phyloP scores from a whole-genome alignment of 2,329 filamentous ascomycete genomes.

The Dactylonectria macrodidyma region DNA sequence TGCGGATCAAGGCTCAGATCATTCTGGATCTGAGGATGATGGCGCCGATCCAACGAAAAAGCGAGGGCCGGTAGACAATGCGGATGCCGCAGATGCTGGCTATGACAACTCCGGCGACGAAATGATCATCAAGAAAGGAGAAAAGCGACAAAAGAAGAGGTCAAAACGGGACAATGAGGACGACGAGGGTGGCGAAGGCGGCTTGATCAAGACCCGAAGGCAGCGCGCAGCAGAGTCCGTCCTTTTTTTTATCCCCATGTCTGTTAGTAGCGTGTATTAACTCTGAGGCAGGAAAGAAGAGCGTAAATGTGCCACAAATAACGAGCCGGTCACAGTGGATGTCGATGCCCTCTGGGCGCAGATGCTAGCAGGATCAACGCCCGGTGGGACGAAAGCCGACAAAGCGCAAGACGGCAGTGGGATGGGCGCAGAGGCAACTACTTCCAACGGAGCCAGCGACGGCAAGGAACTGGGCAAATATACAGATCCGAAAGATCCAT shows the following conservation, averaged over 20 bases:
- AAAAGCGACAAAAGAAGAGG: slow-evolving; percentile 65
- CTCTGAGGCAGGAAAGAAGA: slow-evolving; percentile 66
- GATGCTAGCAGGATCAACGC: slow-evolving; percentile 67
- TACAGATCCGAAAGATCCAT: slow-evolving; percentile 40
- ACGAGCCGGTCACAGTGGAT: slow-evolving; percentile 76
- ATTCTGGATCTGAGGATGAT: slow-evolving; percentile 65
- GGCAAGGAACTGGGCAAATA: slow-evolving; percentile 19
- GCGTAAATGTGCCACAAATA: slow-evolving; percentile 65
- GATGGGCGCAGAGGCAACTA: slow-evolving; percentile 17
- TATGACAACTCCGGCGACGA: slow-evolving; percentile 83
- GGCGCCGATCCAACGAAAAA: slow-evolving; percentile 47
- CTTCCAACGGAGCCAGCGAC: slow-evolving; percentile 14
- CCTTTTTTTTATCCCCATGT: not conserved
- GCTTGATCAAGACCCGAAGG: slow-evolving; percentile 79
- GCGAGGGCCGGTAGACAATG: slow-evolving; percentile 38
- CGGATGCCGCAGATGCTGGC: slow-evolving; percentile 60
- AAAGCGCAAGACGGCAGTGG: slow-evolving; percentile 26
- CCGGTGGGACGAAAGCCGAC: slow-evolving; percentile 21
- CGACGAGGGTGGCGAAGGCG: slow-evolving; percentile 72
- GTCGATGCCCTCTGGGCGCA: slow-evolving; percentile 80
- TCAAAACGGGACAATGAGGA: slow-evolving; percentile 59
- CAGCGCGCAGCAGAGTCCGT: slow-evolving; percentile 76
- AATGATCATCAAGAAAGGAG: slow-evolving; percentile 74
- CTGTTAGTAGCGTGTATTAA: slow-evolving; percentile 25
- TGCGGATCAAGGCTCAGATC: slow-evolving; percentile 62